Percentiles rank a stretch among this genome's conserved stretches.
phyloP scores from a whole-genome alignment of 345 rosid genomes.

The Aegle marmelos region DNA sequence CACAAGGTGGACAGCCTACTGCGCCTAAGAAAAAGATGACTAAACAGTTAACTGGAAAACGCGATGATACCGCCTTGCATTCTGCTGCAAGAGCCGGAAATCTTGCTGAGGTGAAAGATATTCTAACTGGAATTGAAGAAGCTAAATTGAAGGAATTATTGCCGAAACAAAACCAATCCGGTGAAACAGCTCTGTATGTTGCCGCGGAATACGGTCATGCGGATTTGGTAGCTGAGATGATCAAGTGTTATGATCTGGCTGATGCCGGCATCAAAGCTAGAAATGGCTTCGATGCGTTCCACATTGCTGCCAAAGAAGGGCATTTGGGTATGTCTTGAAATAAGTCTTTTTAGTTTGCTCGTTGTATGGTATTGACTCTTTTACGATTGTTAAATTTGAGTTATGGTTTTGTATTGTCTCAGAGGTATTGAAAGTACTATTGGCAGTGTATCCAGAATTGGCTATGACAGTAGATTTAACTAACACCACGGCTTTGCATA shows the following conservation, averaged over 20 bases:
- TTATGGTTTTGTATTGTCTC: slow-evolving; percentile 17
- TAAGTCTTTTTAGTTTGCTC: neutral
- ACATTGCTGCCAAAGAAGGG: slow-evolving; percentile 96
- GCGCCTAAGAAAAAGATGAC: slow-evolving; percentile 64
- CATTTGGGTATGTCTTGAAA: slow-evolving; percentile 53
- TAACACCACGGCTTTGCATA: slow-evolving; percentile 85
- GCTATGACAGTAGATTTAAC: slow-evolving; percentile 93
- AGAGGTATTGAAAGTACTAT: slow-evolving; percentile 65
- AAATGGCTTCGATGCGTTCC: slow-evolving; percentile 94
- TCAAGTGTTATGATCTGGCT: slow-evolving; percentile 64
- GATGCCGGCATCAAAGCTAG: slow-evolving; percentile 83
- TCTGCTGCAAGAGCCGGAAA: slow-evolving; percentile 74
- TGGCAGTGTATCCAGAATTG: slow-evolving; percentile 79
- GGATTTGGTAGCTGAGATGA: slow-evolving; percentile 76
- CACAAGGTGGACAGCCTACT: slow-evolving; percentile 14
- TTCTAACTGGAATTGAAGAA: slow-evolving; percentile 40
- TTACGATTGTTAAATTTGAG: slow-evolving; percentile 7
- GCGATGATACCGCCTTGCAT: slow-evolving; percentile 75
- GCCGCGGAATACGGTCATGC: slow-evolving; percentile 82
- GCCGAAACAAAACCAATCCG: slow-evolving; percentile 79
- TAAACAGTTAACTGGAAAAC: slow-evolving; percentile 83
- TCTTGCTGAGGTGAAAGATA: slow-evolving; percentile 43
- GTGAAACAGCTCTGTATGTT: slow-evolving; percentile 92
- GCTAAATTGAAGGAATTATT: slow-evolving; percentile 48
- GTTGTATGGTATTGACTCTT: neutral